phyloP scores from a whole-genome alignment of 163 green algal species.

The Chloromonas sp. region DNA sequence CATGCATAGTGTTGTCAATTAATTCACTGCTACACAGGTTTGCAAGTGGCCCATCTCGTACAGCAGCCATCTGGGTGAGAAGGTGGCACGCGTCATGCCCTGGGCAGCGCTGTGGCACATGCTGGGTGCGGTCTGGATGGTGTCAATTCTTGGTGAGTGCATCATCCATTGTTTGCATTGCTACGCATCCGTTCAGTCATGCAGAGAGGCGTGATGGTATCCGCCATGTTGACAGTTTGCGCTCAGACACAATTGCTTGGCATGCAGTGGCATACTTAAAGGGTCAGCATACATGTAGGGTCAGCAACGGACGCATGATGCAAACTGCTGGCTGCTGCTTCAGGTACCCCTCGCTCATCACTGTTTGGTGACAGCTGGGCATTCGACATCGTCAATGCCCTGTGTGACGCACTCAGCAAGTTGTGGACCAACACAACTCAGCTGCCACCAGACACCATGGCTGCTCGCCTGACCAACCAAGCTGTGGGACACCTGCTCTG shows the following conservation, averaged over 20 bases:
- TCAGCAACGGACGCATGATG: background rate
- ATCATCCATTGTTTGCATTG: background rate
- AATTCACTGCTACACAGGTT: background rate
- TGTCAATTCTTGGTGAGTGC: constrained; percentile 6
- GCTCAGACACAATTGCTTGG: too few species aligned
- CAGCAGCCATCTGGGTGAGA: constrained; percentile 21
- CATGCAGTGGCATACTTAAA: too few species aligned
- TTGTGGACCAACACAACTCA: background rate
- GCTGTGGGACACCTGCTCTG: background rate
- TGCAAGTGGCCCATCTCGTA: constrained; percentile 31
- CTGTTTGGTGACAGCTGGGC: constrained; percentile 1
- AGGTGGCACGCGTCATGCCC: constrained; percentile 24
- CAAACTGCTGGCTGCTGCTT: background rate
- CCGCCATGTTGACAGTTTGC: too few species aligned
- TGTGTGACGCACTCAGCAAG: background rate
- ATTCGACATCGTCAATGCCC: background rate
- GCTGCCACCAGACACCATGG: background rate
- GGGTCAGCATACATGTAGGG: background rate
- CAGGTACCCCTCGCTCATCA: background rate
- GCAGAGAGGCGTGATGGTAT: too few species aligned
- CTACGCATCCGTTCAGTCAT: background rate
- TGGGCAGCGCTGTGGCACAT: constrained; percentile 31
- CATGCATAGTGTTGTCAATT: too few species aligned
- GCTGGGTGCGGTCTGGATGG: constrained; percentile 15
- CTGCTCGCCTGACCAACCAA: background rate